Percentiles rank a stretch among this genome's conserved stretches.
Evolutionary conservation across 2,329 filamentous ascomycete species (phyloP).

Genomic region (Phyllosticta ampelicida): DNA sequence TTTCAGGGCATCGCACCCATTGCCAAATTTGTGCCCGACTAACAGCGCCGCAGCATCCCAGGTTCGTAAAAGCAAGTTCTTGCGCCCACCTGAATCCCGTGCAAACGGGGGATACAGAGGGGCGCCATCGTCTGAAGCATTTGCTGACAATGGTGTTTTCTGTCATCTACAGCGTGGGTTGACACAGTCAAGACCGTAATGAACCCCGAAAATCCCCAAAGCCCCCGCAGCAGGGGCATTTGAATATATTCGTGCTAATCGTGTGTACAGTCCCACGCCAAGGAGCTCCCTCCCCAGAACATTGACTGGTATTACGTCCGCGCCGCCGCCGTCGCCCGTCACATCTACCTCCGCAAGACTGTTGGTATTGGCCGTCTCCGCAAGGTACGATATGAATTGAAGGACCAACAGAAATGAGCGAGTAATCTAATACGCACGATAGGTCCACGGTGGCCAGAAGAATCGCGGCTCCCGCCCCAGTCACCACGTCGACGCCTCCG

Average conservation of each 20-base stretch:
- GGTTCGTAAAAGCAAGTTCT: constrained; percentile 47
- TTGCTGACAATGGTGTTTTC: constrained; percentile 28
- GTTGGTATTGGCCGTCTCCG: constrained; percentile 96
- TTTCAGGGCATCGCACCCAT: not conserved
- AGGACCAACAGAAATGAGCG: not conserved
- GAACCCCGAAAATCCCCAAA: constrained; percentile 22
- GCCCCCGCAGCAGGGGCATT: not conserved
- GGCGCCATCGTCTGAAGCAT: constrained; percentile 22
- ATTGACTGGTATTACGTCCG: constrained; percentile 92
- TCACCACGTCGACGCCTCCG: constrained; percentile 91
- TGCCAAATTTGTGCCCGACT: not conserved
- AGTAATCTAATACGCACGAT: not conserved
- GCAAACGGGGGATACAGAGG: constrained; percentile 42
- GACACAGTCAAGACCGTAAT: constrained; percentile 87
- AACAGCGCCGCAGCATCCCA: constrained; percentile 46
- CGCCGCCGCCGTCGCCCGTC: constrained; percentile 87
- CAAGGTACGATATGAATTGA: constrained; percentile 41
- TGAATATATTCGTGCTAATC: not conserved
- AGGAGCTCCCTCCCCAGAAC: constrained; percentile 96
- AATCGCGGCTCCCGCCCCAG: constrained; percentile 89
- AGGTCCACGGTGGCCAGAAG: constrained; percentile 76
- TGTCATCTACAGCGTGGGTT: constrained; percentile 72
- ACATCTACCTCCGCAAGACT: constrained; percentile 99
- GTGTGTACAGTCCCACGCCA: constrained; percentile 46
- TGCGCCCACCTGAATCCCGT: constrained; percentile 43